phyloP scores from a whole-genome alignment of 176 grass and related monocot species.

The Carex cristatella region DNA sequence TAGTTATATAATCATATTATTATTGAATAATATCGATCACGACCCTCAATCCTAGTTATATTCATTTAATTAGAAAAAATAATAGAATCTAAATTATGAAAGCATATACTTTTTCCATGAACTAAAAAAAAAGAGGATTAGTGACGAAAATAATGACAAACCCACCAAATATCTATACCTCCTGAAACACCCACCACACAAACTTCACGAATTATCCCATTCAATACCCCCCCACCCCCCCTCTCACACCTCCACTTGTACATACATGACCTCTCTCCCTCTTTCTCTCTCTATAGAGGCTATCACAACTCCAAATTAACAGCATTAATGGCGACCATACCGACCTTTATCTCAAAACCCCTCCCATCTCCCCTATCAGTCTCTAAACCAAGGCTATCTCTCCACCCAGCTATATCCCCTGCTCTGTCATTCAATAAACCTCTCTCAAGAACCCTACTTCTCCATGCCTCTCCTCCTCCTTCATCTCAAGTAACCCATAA shows the following conservation, averaged over 20 bases:
- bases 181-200: slow-evolving; percentile 29
- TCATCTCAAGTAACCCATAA: slow-evolving; percentile 2
- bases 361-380: background rate
- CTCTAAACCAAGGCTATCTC: background rate
- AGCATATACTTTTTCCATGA: background rate
- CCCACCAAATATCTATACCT: slow-evolving; percentile 22
- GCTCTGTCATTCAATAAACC: background rate
- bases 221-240: background rate
- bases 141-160: background rate
- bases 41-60: background rate
- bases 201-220: background rate
- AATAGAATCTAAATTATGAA: background rate
- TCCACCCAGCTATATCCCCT: background rate
- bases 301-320: background rate
- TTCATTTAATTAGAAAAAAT: no score
- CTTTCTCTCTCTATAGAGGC: background rate
- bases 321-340: slow-evolving; percentile 39
- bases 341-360: slow-evolving; percentile 48
- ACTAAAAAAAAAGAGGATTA: background rate
- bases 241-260: background rate
- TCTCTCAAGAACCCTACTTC: background rate
- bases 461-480: background rate
- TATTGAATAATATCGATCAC: background rate
- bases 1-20: no score
- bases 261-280: background rate